phyloP scores from a whole-genome alignment of 2,329 filamentous ascomycete genomes.

The Colletotrichum cuscutae region DNA sequence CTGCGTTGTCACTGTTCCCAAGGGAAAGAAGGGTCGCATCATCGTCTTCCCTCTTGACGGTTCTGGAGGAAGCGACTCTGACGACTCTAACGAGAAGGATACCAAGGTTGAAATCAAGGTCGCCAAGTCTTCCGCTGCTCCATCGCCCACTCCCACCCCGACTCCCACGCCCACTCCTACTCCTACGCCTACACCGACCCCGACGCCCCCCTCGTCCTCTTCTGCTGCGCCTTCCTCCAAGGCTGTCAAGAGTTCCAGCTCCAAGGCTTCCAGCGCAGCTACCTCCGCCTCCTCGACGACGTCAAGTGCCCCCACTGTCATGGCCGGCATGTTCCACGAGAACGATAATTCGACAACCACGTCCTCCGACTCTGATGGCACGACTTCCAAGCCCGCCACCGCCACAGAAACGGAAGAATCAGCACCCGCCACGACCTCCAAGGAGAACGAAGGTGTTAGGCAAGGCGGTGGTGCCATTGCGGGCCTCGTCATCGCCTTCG shows the following conservation, averaged over 20 bases:
- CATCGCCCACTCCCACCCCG: slow-evolving; percentile 32
- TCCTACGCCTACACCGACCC: slow-evolving; percentile 39
- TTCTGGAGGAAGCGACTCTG: slow-evolving; percentile 44
- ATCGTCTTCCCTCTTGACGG: slow-evolving; percentile 66
- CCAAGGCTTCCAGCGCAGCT: slow-evolving; percentile 11
- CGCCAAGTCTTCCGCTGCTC: slow-evolving; percentile 33
- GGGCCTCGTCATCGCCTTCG: slow-evolving; percentile 65
- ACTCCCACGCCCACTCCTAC: slow-evolving; percentile 38
- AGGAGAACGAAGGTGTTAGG: slow-evolving; percentile 58
- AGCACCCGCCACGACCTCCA: slow-evolving; percentile 45
- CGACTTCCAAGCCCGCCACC: slow-evolving; percentile 42
- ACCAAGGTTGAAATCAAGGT: slow-evolving; percentile 27
- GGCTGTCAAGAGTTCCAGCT: slow-evolving; percentile 18
- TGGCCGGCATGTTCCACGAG: slow-evolving; percentile 65
- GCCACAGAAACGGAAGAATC: slow-evolving; percentile 39
- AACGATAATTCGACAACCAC: slow-evolving; percentile 49
- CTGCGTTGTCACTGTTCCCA: slow-evolving; percentile 80
- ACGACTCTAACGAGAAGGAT: slow-evolving; percentile 21
- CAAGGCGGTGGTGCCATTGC: slow-evolving; percentile 62
- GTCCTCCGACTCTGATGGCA: slow-evolving; percentile 37
- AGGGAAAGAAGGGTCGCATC: slow-evolving; percentile 73
- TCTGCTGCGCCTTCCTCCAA: slow-evolving; percentile 36
- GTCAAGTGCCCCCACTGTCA: slow-evolving; percentile 40
- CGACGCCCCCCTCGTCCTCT: slow-evolving; percentile 44
- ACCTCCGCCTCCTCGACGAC: background rate